Percentiles rank a stretch among this genome's conserved stretches.
These are phyloP conservation scores for Fomitopsis pulvina DNA, from an alignment of 768 basidiomycete genomes.

Conservation along the genomic window DNA sequence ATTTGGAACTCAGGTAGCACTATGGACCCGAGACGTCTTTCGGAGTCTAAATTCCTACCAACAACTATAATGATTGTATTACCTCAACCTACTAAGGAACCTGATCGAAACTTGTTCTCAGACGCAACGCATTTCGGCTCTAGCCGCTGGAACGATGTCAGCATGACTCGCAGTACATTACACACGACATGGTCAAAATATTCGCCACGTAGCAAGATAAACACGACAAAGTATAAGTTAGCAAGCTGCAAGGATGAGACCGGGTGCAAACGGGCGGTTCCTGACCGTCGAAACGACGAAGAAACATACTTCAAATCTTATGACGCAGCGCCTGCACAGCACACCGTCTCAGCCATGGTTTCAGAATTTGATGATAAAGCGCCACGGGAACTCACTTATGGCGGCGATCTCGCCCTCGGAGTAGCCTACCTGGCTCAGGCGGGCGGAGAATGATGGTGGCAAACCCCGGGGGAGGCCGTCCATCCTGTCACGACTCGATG, in stretches of 20 bases:
- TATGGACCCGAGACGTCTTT: neutral
- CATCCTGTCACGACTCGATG: neutral
- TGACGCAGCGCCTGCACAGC: neutral
- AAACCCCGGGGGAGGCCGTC: neutral
- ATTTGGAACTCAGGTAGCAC: neutral
- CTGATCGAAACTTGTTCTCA: neutral
- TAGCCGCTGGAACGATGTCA: no score
- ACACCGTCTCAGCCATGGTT: no score
- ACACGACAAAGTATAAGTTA: neutral
- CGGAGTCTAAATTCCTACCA: no score
- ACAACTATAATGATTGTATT: neutral
- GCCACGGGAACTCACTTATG: neutral
- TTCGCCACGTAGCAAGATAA: no score
- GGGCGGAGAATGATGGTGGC: neutral
- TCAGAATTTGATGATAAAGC: no score
- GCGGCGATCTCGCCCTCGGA: constrained; percentile 1
- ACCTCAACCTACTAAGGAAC: neutral
- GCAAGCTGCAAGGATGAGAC: neutral
- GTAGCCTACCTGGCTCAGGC: constrained; percentile 1
- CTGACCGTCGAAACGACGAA: neutral
- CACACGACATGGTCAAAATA: no score
- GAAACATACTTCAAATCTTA: neutral
- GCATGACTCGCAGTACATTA: no score
- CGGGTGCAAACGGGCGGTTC: neutral
- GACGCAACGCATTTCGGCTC: no score